Evolutionary conservation across 257 asterid species (phyloP).

Genomic region (Jacaranda mimosifolia): DNA sequence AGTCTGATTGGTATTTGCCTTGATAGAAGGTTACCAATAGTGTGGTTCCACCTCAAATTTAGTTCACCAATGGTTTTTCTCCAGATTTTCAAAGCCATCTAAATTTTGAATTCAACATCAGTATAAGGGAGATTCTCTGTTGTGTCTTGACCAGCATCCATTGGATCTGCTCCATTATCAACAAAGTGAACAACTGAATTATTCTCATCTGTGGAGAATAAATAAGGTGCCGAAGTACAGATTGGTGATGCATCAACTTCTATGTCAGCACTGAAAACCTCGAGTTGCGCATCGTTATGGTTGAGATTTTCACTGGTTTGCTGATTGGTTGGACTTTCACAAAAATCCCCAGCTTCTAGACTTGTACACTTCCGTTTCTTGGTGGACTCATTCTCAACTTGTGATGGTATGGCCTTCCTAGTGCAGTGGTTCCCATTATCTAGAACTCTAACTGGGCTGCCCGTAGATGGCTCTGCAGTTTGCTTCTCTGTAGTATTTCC

Average conservation of each 20-base stretch:
- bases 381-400: constrained; percentile 34
- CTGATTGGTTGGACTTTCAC: constrained; percentile 23
- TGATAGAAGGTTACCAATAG: constrained; percentile 20
- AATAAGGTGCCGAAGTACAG: constrained; percentile 33
- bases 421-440: constrained; percentile 29
- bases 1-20: constrained; percentile 20
- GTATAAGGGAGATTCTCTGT: constrained; percentile 36
- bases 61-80: constrained; percentile 31
- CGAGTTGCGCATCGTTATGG: constrained; percentile 30
- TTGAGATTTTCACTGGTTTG: constrained; percentile 38
- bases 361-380: constrained; percentile 40
- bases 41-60: constrained; percentile 33
- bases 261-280: constrained; percentile 43
- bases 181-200: constrained; percentile 31
- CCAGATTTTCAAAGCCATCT: constrained; percentile 30
- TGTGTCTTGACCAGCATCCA: constrained; percentile 34
- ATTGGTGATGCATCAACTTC: constrained; percentile 49
- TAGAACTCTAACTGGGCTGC: constrained; percentile 32
- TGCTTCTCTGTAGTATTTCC: constrained; percentile 41
- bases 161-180: constrained; percentile 38
- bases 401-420: constrained; percentile 24
- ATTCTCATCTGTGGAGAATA: constrained; percentile 35
- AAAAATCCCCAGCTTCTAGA: constrained; percentile 30
- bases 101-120: constrained; percentile 36
- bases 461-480: constrained; percentile 33